Evolutionary conservation across 768 basidiomycete genomes (phyloP).

Genomic region (Kwoniella sp.): DNA sequence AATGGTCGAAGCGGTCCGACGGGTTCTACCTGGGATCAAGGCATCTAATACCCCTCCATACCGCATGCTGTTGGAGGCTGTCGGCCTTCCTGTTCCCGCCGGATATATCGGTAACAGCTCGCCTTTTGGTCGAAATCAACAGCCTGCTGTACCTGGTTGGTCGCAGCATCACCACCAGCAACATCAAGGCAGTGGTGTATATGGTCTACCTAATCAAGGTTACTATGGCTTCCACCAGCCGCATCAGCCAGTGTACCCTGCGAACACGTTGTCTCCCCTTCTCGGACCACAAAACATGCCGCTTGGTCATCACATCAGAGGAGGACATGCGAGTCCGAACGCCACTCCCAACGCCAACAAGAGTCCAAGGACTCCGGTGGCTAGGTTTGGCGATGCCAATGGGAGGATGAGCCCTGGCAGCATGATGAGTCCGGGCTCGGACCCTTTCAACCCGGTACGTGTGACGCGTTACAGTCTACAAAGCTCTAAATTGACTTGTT

Average conservation of each 20-base stretch:
- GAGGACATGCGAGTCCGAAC: constrained; percentile 12
- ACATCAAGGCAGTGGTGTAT: constrained; percentile 4
- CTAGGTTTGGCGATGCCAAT: constrained; percentile 1
- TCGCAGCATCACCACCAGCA: constrained; percentile 7
- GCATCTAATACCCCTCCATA: constrained; percentile 93
- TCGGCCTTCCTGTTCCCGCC: constrained; percentile 69
- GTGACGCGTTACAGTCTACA: constrained; percentile 5
- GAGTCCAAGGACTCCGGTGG: constrained; percentile 25
- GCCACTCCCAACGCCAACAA: constrained; percentile 11
- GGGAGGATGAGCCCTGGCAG: constrained; percentile 38
- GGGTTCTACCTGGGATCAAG: constrained; percentile 80
- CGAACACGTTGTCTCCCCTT: constrained; percentile 29
- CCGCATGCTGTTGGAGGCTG: constrained; percentile 86
- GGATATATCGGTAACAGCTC: constrained; percentile 19
- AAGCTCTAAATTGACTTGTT: background rate
- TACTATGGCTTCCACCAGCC: constrained; percentile 20
- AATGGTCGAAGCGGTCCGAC: constrained; percentile 81
- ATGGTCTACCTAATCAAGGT: constrained; percentile 1
- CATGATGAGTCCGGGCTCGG: constrained; percentile 48
- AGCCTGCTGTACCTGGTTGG: background rate
- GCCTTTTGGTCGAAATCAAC: constrained; percentile 9
- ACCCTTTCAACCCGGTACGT: constrained; percentile 50
- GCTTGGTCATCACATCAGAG: constrained; percentile 35
- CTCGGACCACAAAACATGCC: constrained; percentile 38
- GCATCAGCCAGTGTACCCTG: background rate